Evolutionary conservation across 208 protist species (phyloP), one percentile per base, ranked within the genome.

Genomic region (Trypanosoma vivax): DNA sequence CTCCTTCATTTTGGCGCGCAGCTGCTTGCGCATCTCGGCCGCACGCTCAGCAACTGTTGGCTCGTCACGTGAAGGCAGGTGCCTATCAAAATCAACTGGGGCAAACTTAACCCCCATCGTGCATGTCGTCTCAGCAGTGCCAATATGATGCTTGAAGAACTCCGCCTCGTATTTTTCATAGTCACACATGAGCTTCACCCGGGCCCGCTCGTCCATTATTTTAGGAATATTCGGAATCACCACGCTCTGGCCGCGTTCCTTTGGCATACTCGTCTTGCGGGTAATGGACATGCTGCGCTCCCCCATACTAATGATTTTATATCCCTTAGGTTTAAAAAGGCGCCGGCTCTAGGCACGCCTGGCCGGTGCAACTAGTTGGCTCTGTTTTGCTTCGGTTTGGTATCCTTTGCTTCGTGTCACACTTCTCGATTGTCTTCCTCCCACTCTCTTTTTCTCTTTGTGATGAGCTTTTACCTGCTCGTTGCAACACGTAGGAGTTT

Each of bases 141-240:
- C 83, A 37, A 94, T 65, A 71, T 94, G 88, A 55, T 90, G 83
- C 50, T 87, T 83, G 33, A 81, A 83, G 10, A 94, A 55, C 71
- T 94, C 88, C n/a, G 69, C 52, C 48, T 94, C 88, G 54, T 87
- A 87, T 48, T 82, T 88, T 1, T 94, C 88, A 46, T 94, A 94
- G 33, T 94, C 87, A 53, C 70, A 78, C 50, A 90, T 65, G 51
- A 90, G 84, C 57, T 85, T 86, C 29, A 70, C 53, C 27, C 76
- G 71, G 40, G 67, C 77, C 53, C 85, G 80, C 34, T 89, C 83
- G 50, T 94, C 87, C 2, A 73, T 76, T 35, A 87, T 71, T 56
- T 80, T 78, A 3, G 87, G 87, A n/a, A 94, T 84, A 59, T 90
- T 90, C 18, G 87, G 87, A 14, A 94, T 75, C 19, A 63, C 47